A percentile compares a stretch with the other conserved stretches of the same genome.
Evolutionary conservation across 495 filamentous ascomycete species (phyloP).

Genomic region (Bryoglossum gracile): DNA sequence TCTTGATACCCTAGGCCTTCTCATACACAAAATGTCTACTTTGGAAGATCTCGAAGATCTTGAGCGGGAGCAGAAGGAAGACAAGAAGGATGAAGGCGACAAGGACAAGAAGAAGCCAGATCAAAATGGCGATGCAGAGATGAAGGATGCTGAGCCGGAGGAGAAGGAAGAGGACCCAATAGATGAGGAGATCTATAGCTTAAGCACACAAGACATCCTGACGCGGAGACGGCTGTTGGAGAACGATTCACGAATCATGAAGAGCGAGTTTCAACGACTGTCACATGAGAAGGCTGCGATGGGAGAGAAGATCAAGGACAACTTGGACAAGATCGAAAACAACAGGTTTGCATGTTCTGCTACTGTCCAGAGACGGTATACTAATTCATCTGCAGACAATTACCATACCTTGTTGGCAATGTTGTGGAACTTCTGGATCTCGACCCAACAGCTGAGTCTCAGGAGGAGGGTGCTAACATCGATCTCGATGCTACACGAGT

Average conservation of each 20-base stretch:
- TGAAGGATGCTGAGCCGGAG: slow-evolving; percentile 70
- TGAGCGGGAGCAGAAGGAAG: slow-evolving; percentile 60
- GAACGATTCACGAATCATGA: slow-evolving; percentile 97
- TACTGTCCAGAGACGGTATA: slow-evolving; percentile 13
- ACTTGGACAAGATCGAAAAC: slow-evolving; percentile 96
- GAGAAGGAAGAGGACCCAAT: slow-evolving; percentile 76
- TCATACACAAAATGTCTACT: slow-evolving; percentile 74
- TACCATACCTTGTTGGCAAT: slow-evolving; percentile 97
- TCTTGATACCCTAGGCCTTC: too few relatives aligned
- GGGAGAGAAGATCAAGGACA: slow-evolving; percentile 98
- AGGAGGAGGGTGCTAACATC: slow-evolving; percentile 96
- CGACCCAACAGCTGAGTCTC: slow-evolving; percentile 90
- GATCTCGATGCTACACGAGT: slow-evolving; percentile 95
- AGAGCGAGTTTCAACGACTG: slow-evolving; percentile 90
- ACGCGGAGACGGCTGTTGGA: slow-evolving; percentile 82
- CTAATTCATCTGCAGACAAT: slow-evolving; percentile 54
- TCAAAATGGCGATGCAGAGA: slow-evolving; percentile 76
- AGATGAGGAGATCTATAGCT: slow-evolving; percentile 83
- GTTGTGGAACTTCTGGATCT: slow-evolving; percentile 96
- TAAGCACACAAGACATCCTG: slow-evolving; percentile 88
- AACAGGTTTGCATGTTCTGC: slow-evolving; percentile 59
- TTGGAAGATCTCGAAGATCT: slow-evolving; percentile 66
- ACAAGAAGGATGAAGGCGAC: slow-evolving; percentile 63
- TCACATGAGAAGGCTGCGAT: slow-evolving; percentile 91
- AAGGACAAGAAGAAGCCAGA: slow-evolving; percentile 57